These are phyloP conservation scores for Cladosporium velox DNA, from an alignment of 2,329 filamentous ascomycete genomes.

Conservation along the genomic window DNA sequence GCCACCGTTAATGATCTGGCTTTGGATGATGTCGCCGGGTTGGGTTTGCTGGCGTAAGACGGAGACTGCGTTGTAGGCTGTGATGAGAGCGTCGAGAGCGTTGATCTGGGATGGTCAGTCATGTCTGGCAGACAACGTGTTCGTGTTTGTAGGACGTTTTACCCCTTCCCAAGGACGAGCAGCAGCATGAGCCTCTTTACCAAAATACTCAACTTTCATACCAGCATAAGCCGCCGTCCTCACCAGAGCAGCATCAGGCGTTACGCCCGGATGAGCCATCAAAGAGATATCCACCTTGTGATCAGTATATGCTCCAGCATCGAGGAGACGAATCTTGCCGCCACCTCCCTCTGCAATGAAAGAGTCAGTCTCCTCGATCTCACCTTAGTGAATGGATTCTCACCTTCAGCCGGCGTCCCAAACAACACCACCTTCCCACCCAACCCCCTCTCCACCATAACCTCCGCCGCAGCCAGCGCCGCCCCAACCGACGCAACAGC, in stretches of 20 bases:
- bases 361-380: too few relatives aligned
- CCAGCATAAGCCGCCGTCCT: constrained; percentile 55
- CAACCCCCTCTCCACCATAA: constrained; percentile 34
- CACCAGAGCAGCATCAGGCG: constrained; percentile 50
- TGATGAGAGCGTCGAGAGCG: constrained; percentile 39
- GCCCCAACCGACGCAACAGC: constrained; percentile 17
- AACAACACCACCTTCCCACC: constrained; percentile 43
- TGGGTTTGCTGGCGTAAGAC: constrained; percentile 44
- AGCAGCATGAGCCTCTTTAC: constrained; percentile 41
- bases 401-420: constrained; percentile 46
- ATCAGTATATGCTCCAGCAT: constrained; percentile 46
- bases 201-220: constrained; percentile 55
- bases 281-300: constrained; percentile 40
- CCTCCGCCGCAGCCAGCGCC: constrained; percentile 31
- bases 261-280: constrained; percentile 41
- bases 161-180: constrained; percentile 38
- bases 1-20: constrained; percentile 35
- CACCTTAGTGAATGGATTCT: too few relatives aligned
- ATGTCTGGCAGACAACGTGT: background rate
- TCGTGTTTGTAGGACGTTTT: background rate
- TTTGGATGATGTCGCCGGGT: constrained; percentile 43
- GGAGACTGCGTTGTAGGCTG: constrained; percentile 38
- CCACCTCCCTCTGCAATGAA: constrained; percentile 34
- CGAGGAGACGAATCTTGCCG: constrained; percentile 50
- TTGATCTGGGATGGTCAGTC: constrained; percentile 30